Conservation (phyloP, 2,329 filamentous ascomycete genomes). For the Monilinia fructicola region DNA sequence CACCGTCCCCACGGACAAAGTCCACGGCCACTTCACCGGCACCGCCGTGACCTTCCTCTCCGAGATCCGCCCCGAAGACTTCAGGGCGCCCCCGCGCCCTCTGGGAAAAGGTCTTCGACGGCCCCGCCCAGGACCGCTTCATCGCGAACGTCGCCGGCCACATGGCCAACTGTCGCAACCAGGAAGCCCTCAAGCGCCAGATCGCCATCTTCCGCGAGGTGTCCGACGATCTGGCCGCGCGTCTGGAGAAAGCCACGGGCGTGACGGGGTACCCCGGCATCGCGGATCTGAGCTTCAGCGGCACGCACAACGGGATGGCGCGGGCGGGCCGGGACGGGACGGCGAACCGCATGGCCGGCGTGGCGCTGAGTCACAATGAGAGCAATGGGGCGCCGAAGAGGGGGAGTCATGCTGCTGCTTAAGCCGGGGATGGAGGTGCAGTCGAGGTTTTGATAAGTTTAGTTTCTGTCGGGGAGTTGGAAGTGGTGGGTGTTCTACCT, state of each 20-base stretch:
- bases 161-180: conserved; percentile 52
- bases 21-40: conserved; percentile 51
- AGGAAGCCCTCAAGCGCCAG: conserved; percentile 55
- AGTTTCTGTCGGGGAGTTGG: too few relatives aligned
- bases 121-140: conserved; percentile 58
- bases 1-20: conserved; percentile 44
- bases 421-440: not conserved
- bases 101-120: conserved; percentile 44
- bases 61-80: conserved; percentile 42
- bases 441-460: not conserved
- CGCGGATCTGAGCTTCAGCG: conserved; percentile 55
- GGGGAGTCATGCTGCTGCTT: conserved; percentile 23
- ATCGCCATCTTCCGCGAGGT: conserved; percentile 62
- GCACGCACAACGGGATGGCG: conserved; percentile 59
- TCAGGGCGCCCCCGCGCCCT: conserved; percentile 40
- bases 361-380: conserved; percentile 40
- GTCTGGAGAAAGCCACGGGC: conserved; percentile 55
- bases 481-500: not conserved
- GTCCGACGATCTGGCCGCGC: conserved; percentile 52
- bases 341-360: conserved; percentile 51
- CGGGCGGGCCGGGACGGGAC: conserved; percentile 46
- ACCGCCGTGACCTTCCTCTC: conserved; percentile 49
- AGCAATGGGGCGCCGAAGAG: conserved; percentile 51
- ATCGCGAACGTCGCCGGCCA: conserved; percentile 59
- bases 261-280: conserved; percentile 61